Evolutionary conservation across 2,329 filamentous ascomycete species (phyloP), one percentile per base, ranked within the genome.

Genomic region (Madurella fahalii): DNA sequence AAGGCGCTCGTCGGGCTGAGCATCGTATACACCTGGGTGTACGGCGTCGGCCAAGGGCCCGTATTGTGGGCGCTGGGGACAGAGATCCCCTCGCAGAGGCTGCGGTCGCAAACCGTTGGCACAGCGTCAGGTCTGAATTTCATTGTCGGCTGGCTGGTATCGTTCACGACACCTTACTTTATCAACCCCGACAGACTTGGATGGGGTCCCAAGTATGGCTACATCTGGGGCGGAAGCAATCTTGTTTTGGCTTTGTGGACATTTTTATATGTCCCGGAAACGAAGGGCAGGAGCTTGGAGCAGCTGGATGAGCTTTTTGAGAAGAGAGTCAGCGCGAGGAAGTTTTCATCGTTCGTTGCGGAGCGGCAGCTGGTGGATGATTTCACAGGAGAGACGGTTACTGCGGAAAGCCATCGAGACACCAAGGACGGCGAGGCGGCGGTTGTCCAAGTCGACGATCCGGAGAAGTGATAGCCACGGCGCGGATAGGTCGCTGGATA

Each of bases 241-340:
- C 40, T 65, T 5, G 53, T 62, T 2, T 9, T 62, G 16, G 53
- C 60, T 4, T 40, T 65, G 5, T 84, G 78, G 75, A 76, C 77
- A 0, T 80, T 68, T 60, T 74, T 77, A 52, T 79, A 79, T 56
- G 75, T 82, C 0, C 81, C 80, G 0, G 82, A 85, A 63, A 84
- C 81, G 1, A 80, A 75, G 25, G 78, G 77, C 1, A 71, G 73
- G 25, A 77, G 75, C 1, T 71, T 83, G 2, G 79, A 82, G 61
- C 74, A 82, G 58, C 80, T 82, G 73, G 78, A 82, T 40, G 57
- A 64, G 2, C 62, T 70, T 2, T 70, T 70, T 13, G 65, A 67
- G 42, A 60, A 62, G 48, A 41, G 53, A 0, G 56, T 61, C 3
- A 32, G 20, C 13, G 60, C 58, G 11, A 52, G 58, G 32, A 55